Evolutionary conservation across 2,329 filamentous ascomycete genomes (phyloP).

Genomic region (Calonectria henricotiae): DNA sequence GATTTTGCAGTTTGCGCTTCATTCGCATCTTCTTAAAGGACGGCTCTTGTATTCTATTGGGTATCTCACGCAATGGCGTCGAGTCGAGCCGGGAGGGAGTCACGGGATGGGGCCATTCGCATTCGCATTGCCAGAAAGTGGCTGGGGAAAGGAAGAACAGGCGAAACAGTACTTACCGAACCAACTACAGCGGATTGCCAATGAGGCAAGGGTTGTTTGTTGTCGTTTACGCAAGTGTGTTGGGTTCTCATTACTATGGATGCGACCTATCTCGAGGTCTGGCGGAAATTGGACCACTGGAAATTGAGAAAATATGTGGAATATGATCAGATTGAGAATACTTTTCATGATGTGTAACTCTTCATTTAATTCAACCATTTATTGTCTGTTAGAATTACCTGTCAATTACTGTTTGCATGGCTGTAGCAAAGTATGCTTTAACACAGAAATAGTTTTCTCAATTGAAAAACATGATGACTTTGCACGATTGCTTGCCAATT

Average conservation of each 20-base stretch:
- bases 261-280: slow-evolving; percentile 14
- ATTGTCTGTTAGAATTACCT: not conserved
- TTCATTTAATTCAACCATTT: slow-evolving; percentile 21
- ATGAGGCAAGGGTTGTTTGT: slow-evolving; percentile 33
- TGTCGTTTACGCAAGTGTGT: slow-evolving; percentile 7
- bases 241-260: slow-evolving; percentile 12
- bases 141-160: slow-evolving; percentile 32
- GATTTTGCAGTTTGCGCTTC: slow-evolving; percentile 30
- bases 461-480: not conserved
- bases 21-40: slow-evolving; percentile 22
- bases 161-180: slow-evolving; percentile 49
- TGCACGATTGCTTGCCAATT: not conserved
- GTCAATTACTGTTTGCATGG: not conserved
- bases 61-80: slow-evolving; percentile 10
- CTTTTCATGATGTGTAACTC: slow-evolving; percentile 1
- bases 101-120: slow-evolving; percentile 23
- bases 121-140: slow-evolving; percentile 27
- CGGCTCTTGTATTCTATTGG: slow-evolving; percentile 17
- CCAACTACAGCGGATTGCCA: slow-evolving; percentile 35
- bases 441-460: not conserved
- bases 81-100: slow-evolving; percentile 23
- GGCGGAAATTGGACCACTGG: not conserved
- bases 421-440: not conserved
- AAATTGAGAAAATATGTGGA: slow-evolving; percentile 9
- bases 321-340: slow-evolving; percentile 28